Conservation (phyloP, 192 early-diverging fungal genomes). For the Backusella tarrabulga region DNA sequence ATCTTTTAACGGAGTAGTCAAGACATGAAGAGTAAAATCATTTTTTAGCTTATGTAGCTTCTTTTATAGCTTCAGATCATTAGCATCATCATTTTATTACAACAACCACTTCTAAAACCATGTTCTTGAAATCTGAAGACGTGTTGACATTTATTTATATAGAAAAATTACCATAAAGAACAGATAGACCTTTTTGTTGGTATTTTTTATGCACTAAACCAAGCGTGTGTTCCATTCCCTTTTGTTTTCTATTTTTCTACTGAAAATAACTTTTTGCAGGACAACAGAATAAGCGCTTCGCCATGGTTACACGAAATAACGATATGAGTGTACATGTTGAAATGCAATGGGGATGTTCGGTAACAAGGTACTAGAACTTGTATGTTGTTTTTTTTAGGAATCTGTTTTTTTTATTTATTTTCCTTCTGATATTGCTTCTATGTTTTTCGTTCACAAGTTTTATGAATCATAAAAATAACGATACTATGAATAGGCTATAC, state of each 20-base stretch:
- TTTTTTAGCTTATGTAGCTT: no score
- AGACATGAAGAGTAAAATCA: background rate
- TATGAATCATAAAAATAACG: background rate
- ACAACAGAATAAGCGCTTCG: background rate
- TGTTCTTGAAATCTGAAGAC: background rate
- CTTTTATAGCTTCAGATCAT: background rate
- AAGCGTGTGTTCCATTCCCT: background rate
- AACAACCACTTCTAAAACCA: background rate
- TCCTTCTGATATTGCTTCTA: background rate
- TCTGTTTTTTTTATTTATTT: background rate
- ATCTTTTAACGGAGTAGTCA: background rate
- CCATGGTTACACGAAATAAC: background rate
- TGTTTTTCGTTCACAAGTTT: background rate
- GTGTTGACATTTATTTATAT: background rate
- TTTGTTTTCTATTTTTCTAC: background rate
- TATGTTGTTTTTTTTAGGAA: background rate
- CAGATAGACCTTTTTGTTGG: background rate
- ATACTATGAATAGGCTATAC: background rate
- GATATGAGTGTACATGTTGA: background rate
- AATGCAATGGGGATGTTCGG: background rate
- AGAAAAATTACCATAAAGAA: background rate
- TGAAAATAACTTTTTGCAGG: conserved; percentile 1
- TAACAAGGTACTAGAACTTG: background rate
- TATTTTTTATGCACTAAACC: background rate
- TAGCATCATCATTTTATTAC: background rate